Percentiles rank a stretch among this genome's conserved stretches.
These are phyloP conservation scores for Tricharina praecox DNA, from an alignment of 495 filamentous ascomycete species.

Conservation along the genomic window DNA sequence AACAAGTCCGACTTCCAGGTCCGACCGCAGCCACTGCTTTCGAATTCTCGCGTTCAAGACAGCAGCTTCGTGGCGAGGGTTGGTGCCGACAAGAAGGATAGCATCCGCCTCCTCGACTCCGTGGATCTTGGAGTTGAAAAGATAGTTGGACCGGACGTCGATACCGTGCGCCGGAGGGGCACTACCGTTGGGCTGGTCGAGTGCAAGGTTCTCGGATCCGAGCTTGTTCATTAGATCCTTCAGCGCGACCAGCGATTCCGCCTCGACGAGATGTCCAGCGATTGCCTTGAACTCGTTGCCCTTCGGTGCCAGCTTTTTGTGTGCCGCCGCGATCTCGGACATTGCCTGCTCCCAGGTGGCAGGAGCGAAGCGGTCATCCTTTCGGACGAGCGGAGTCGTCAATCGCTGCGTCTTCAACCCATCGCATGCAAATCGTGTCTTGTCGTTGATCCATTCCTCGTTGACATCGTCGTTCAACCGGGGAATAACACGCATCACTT, in stretches of 20 bases:
- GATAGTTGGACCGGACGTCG: constrained; percentile 83
- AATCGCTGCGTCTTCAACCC: constrained; percentile 89
- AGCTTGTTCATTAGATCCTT: constrained; percentile 94
- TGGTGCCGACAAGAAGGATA: constrained; percentile 83
- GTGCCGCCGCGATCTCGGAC: constrained; percentile 61
- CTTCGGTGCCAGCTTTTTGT: constrained; percentile 55
- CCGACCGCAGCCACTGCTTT: constrained; percentile 92
- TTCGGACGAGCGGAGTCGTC: constrained; percentile 77
- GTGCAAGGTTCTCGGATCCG: constrained; percentile 83
- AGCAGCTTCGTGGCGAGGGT: constrained; percentile 84
- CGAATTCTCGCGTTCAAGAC: constrained; percentile 89
- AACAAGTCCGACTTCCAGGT: constrained; percentile 80
- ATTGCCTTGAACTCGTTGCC: constrained; percentile 91
- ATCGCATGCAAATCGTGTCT: constrained; percentile 90
- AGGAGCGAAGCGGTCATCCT: constrained; percentile 72
- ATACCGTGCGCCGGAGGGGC: constrained; percentile 79
- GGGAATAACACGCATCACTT: constrained; percentile 87
- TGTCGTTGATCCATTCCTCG: constrained; percentile 99
- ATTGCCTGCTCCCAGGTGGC: constrained; percentile 89
- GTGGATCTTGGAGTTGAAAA: constrained; percentile 87
- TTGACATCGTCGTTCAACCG: constrained; percentile 94
- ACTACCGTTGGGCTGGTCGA: constrained; percentile 74
- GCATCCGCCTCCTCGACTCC: constrained; percentile 87
- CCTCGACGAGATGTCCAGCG: constrained; percentile 76
- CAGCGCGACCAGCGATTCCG: constrained; percentile 83